phyloP scores from a whole-genome alignment of 1,139 yeast genomes.

The Debaryomycetaceae sp. region DNA sequence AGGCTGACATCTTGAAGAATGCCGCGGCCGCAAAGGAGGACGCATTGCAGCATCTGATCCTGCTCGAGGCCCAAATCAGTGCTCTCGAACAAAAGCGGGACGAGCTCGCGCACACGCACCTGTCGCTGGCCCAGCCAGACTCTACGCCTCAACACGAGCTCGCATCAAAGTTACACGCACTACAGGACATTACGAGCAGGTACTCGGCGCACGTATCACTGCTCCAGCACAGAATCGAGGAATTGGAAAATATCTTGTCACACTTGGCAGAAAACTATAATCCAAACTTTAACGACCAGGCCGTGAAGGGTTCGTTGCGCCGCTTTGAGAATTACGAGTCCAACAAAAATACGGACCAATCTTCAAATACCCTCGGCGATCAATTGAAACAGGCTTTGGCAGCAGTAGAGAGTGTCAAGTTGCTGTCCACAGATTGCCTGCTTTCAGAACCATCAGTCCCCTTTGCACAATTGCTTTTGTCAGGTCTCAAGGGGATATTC shows the following conservation, averaged over 20 bases:
- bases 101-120: conserved; percentile 4
- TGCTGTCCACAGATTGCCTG: neutral
- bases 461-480: neutral
- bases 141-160: conserved; percentile 6
- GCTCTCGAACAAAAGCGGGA: conserved; percentile 11
- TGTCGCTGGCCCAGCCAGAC: conserved; percentile 9
- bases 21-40: conserved; percentile 8
- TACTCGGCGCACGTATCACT: conserved; percentile 11
- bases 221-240: conserved; percentile 8
- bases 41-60: conserved; percentile 10
- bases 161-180: conserved; percentile 7
- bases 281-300: conserved; percentile 84
- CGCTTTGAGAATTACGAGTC: conserved; percentile 46
- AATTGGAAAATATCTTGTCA: conserved; percentile 34
- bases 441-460: no score
- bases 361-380: neutral
- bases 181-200: conserved; percentile 1
- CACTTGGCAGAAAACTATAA: conserved; percentile 52
- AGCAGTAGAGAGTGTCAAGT: neutral
- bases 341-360: conserved; percentile 13
- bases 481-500: conserved; percentile 5
- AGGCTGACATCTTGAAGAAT: conserved; percentile 6
- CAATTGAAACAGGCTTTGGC: neutral
- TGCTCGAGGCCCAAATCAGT: conserved; percentile 19
- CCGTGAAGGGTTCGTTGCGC: conserved; percentile 65